Base-by-base conservation (phyloP, 192 early-diverging fungal species). In the Gryganskiella cystojenkinii region DNA sequence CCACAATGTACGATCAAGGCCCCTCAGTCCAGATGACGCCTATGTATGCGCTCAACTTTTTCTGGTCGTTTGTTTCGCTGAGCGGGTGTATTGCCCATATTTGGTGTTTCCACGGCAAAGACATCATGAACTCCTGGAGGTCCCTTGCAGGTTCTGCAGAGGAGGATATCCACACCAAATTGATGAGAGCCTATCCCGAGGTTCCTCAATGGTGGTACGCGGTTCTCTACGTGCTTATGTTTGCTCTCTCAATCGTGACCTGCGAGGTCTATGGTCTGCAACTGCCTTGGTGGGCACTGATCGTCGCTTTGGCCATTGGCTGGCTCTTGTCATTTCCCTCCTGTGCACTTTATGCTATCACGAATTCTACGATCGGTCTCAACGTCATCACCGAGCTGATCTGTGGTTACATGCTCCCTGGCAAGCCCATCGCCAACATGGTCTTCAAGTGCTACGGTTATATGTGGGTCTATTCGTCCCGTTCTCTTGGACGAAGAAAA, bases 351-450 rank as follows among this genome's bases (percentile, higher is more conserved):
- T 64, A 70, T 40, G 89, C 85, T 31, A 76, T 89, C 34, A 79
- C 87, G 28, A 83, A 82, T 42, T 75, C 80, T 47, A 61, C 70
- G 28, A 68, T 82, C 43, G 79, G 80, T 19, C 65, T 89, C 24
- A 88, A 87, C 52, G 80, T 92, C 37, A 80, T 90, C 37, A 62
- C 88, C 0, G 85, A 92, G 82, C 60, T 88, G 52, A 67, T 92
- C 37, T 83, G 81, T 57, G 89, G 90, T 27, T 80, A 82, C 74
- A 80, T 87, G 34, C 59, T 83, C 20, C 88, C 90, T n/a, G 89
- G 89, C 30, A 70, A 75, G 33, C 81, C 84, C 14, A 70, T 86
- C n/a, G 70, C 67, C 35, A 83, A 79, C 47, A 81, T 90, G 75
- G 62, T 67, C 25, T 91, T 90, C 82, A 91, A 91, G 80, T 81